Evolutionary conservation across 257 asterid species (phyloP), one percentile per base, ranked within the genome.

Genomic region (Salvia hispanica): DNA sequence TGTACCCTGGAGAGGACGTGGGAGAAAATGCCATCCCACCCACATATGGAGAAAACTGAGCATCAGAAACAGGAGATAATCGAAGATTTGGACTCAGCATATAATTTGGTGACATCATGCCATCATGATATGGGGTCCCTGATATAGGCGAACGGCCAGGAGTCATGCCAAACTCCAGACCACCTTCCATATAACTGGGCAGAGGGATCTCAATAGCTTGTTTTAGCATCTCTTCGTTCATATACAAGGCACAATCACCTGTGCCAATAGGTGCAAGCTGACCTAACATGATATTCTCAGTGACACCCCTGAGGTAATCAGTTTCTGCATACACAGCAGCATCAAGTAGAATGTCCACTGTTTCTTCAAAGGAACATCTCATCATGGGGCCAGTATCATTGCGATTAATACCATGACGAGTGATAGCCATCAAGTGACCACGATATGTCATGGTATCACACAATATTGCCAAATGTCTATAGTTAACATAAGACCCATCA

Each of bases 181-280:
- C 95, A 37, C 97, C 95, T 68, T 94, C 99, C 89, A 86, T 82
- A 75, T 91, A 94, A 79, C 99, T 88, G 44, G 99, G 97, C 53
- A 94, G 75, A 58, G 95, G 77, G 61, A 94, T 87, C 79, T 94
- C 99, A 56, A 94, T 87, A 13, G 96, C 97, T 66, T 91, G 95
- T 74, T 88, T 86, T 73, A 94, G 68, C 97, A 94, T 94, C 87
- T 86, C 90, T 71, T 94, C 99, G 53, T 94, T 94, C 64, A 94
- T 87, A 45, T 66, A 81, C 85, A 94, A 76, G 25, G 84, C 80
- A 46, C 99, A 94, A 82, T 89, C 93, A 36, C 99, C 99, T 0
- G 99, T 94, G 74, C 99, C 99, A 66, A 94, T 91, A 3, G 97
- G 97, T 31, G 99, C 99, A 67, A 94, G 97, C 83, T 94, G 99